Evolutionary conservation across 2,329 filamentous ascomycete genomes (phyloP).

Genomic region (Aspergillus calidoustus): DNA sequence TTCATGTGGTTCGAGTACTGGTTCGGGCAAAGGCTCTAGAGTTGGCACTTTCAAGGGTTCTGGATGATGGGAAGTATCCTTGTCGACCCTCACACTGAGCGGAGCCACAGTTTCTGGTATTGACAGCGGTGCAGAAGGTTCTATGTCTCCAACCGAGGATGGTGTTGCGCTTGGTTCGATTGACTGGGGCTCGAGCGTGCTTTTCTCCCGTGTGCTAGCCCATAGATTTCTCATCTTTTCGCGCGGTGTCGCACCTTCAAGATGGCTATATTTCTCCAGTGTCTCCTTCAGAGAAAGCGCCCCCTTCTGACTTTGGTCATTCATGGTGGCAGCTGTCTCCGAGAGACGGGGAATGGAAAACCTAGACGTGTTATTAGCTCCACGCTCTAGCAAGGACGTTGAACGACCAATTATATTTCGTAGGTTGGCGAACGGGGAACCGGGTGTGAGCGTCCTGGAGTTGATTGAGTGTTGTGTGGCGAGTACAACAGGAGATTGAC

Average conservation of each 20-base stretch:
- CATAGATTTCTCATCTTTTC: constrained; percentile 40
- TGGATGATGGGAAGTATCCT: constrained; percentile 30
- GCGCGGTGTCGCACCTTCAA: constrained; percentile 34
- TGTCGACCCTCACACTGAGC: constrained; percentile 43
- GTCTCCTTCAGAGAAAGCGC: constrained; percentile 25
- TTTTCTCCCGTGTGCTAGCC: constrained; percentile 33
- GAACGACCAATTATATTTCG: neutral
- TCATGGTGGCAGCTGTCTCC: constrained; percentile 22
- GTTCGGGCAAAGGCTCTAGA: constrained; percentile 32
- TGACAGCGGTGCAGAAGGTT: constrained; percentile 34
- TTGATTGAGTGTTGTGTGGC: neutral
- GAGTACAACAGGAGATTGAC: neutral
- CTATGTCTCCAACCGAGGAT: constrained; percentile 49
- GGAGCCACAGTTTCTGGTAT: constrained; percentile 38
- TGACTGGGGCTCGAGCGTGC: constrained; percentile 23
- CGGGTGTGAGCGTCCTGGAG: neutral
- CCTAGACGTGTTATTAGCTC: neutral
- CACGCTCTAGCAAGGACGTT: too few relatives aligned
- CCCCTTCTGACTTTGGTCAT: constrained; percentile 21
- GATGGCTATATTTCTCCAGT: constrained; percentile 34
- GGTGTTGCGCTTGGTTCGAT: constrained; percentile 42
- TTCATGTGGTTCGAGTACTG: constrained; percentile 26
- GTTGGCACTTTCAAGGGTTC: constrained; percentile 28
- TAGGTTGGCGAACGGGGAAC: neutral
- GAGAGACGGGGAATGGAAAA: neutral